These are phyloP conservation scores for Coriaria nepalensis DNA, from an alignment of 306 rosid genomes.

Conservation along the genomic window DNA sequence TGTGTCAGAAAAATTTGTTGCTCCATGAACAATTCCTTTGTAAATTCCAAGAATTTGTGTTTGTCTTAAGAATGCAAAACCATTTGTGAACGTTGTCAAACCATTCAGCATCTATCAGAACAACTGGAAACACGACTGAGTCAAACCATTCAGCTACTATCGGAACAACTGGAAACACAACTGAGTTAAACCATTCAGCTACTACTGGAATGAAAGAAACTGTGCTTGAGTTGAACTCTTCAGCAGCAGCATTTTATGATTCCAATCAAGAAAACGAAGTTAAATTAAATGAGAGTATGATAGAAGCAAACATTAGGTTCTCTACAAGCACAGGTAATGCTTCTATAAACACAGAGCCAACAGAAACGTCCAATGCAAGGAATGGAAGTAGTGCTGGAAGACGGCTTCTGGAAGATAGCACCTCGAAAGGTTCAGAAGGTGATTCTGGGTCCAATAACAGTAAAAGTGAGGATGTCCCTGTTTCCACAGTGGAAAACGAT, in stretches of 20 bases:
- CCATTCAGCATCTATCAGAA: constrained; percentile 10
- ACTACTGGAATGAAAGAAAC: background rate
- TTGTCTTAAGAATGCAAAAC: constrained; percentile 6
- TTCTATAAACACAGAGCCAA: constrained; percentile 28
- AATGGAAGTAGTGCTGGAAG: constrained; percentile 48
- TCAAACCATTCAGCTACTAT: constrained; percentile 28
- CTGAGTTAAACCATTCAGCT: constrained; percentile 14
- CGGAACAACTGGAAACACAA: constrained; percentile 20
- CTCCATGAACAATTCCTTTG: background rate
- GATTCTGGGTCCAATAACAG: constrained; percentile 34
- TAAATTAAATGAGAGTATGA: constrained; percentile 21
- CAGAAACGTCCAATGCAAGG: constrained; percentile 23
- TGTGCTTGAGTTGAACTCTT: background rate
- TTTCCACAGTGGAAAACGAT: constrained; percentile 64
- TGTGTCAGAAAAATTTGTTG: constrained; percentile 10
- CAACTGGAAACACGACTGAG: constrained; percentile 24
- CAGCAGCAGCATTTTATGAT: constrained; percentile 6
- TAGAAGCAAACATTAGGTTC: constrained; percentile 38
- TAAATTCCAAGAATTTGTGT: constrained; percentile 12
- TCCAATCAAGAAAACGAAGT: constrained; percentile 16
- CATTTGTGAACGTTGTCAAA: constrained; percentile 1
- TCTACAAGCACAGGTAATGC: constrained; percentile 31
- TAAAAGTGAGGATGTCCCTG: constrained; percentile 31
- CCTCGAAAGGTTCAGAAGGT: constrained; percentile 37
- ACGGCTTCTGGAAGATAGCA: constrained; percentile 63